Evolutionary conservation across 2,329 filamentous ascomycete genomes (phyloP), one percentile per base, ranked within the genome.

Genomic region (Neofusicoccum ribis): DNA sequence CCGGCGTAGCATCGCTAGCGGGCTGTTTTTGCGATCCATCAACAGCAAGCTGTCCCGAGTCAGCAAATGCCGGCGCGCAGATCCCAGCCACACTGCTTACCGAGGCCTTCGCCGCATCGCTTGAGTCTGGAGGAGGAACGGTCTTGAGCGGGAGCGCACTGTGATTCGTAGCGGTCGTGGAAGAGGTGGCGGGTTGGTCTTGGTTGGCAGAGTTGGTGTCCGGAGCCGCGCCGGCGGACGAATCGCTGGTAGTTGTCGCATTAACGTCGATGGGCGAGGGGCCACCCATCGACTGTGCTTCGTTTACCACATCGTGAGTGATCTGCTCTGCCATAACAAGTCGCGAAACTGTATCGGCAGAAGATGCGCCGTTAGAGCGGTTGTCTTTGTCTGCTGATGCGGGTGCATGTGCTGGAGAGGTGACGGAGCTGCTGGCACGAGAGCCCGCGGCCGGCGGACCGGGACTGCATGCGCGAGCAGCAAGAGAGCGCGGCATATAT

Each of bases 301-400:
- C 83, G 82, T 87, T 87, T 88, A 89, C 86, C 87, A 88, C 87
- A 89, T 89, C 84, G 81, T 87, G 86, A 84, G 81, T 83, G 77
- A 80, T 85, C 85, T 86, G 84, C 86, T 88, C 86, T 88, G 87
- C 87, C 87, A 89, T 89, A 88, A 89, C 87, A 89, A 86, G 81
- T 78, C 81, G 78, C 78, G 81, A 77, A 77, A 78, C 83, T 84
- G 78, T 69, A 20, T 63, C 41, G 68, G 72, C 69, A 70, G 71
- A 67, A 69, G 69, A 71, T 69, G 67, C 67, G 61, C 58, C 67
- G 76, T 78, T 71, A 78, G 76, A 77, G 70, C 41, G 65, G 56
- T 69, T 67, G 61, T 74, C 73, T 71, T 70, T 70, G 71, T 71
- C 66, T 68, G 51, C n/a, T 59, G 59, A 62, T 60, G 54, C 41